These are phyloP conservation scores for Beauveria brongniartii DNA, from an alignment of 2,329 filamentous ascomycete genomes.

Conservation along the genomic window DNA sequence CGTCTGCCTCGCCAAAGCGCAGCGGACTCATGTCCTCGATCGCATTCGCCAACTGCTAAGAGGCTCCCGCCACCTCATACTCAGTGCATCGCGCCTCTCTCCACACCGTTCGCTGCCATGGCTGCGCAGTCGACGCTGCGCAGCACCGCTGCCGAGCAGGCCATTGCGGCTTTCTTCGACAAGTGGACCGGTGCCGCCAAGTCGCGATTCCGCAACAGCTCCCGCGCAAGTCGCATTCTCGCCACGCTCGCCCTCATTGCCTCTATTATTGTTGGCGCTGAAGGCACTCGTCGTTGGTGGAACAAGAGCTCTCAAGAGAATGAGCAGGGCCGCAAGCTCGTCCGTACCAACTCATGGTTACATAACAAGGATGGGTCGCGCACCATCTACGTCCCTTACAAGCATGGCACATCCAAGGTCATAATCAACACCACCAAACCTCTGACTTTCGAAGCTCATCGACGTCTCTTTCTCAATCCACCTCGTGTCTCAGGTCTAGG, in stretches of 20 bases:
- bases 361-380: constrained; percentile 90
- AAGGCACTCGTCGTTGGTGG: constrained; percentile 74
- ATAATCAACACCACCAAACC: constrained; percentile 84
- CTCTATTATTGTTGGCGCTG: constrained; percentile 70
- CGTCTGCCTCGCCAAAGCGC: neutral
- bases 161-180: constrained; percentile 55
- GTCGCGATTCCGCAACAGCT: constrained; percentile 52
- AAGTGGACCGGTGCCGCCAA: constrained; percentile 49
- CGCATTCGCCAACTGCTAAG: constrained; percentile 1
- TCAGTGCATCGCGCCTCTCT: neutral
- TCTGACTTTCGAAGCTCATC: constrained; percentile 92
- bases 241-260: constrained; percentile 68
- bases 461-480: constrained; percentile 85
- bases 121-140: constrained; percentile 80
- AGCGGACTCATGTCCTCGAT: constrained; percentile 10
- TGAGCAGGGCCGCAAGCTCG: constrained; percentile 71
- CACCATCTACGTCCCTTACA: constrained; percentile 92
- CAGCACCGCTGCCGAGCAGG: constrained; percentile 55
- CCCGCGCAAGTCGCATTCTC: constrained; percentile 63
- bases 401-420: constrained; percentile 80
- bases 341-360: constrained; percentile 87
- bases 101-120: constrained; percentile 43
- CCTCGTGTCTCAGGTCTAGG: constrained; percentile 72
- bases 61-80: neutral
- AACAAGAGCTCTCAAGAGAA: constrained; percentile 64